Percentiles rank a stretch among this genome's conserved stretches.
Conservation (phyloP, 2,329 filamentous ascomycete species). For the Drechslerella dactyloides region DNA sequence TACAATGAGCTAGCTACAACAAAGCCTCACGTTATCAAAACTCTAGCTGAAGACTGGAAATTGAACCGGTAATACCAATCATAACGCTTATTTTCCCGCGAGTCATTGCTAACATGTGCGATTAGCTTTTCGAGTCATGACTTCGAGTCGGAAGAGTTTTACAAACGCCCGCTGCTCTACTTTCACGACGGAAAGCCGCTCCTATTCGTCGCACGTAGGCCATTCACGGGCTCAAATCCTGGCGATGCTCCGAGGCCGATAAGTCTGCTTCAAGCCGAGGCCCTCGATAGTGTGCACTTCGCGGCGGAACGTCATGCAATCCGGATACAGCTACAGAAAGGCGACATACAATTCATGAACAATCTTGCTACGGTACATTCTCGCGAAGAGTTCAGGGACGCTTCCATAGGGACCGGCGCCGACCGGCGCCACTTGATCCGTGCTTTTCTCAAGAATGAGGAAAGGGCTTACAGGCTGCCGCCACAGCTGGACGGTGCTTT, state of each 20-base stretch:
- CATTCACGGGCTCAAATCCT: slow-evolving; percentile 67
- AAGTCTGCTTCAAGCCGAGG: slow-evolving; percentile 60
- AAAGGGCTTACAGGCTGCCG: slow-evolving; percentile 60
- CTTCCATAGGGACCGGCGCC: slow-evolving; percentile 26
- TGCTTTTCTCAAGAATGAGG: slow-evolving; percentile 61
- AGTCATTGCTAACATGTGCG: slow-evolving; percentile 4
- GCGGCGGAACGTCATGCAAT: slow-evolving; percentile 58
- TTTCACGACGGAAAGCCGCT: slow-evolving; percentile 65
- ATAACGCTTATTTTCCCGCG: background rate
- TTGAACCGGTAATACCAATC: slow-evolving; percentile 59
- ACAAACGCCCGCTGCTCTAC: slow-evolving; percentile 64
- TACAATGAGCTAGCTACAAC: slow-evolving; percentile 65
- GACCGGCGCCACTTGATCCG: slow-evolving; percentile 59
- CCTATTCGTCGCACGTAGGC: slow-evolving; percentile 68
- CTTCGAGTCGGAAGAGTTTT: slow-evolving; percentile 53
- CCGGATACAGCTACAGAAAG: slow-evolving; percentile 58
- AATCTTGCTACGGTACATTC: slow-evolving; percentile 62
- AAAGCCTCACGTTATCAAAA: slow-evolving; percentile 64
- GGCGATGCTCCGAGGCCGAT: slow-evolving; percentile 63
- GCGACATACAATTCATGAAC: slow-evolving; percentile 62
- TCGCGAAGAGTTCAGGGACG: slow-evolving; percentile 60
- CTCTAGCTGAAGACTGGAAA: slow-evolving; percentile 62
- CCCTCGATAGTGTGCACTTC: slow-evolving; percentile 61
- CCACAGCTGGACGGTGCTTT: slow-evolving; percentile 60
- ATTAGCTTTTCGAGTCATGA: slow-evolving; percentile 39